Base-by-base conservation (phyloP, 345 rosid species). In the Sapria himalayana region DNA sequence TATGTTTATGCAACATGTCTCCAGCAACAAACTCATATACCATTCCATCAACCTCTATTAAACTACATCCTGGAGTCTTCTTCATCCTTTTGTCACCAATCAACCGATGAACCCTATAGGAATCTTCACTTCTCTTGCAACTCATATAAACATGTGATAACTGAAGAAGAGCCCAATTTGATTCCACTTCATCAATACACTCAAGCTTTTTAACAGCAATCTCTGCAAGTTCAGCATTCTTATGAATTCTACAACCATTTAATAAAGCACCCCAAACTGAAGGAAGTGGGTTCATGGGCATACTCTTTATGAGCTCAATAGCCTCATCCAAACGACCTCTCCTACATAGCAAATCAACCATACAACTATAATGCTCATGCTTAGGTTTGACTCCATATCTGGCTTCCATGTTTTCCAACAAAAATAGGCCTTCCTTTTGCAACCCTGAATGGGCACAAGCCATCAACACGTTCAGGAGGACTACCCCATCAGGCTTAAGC, bases 261-360 rank as follows among this genome's bases (percentile, higher is more conserved):
- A 71, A 35, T 27, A 71, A 41, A 38, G 78, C 76, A 38, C 75
- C 84, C 78, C 82, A 71, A 2, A 71, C 71, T 7, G 84, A 71
- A 7, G 73, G 67, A 23, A 69, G 69, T 0, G 79, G 75, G 41
- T 59, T 61, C 75, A 63, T 71, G 0, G 84, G 78, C 73, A 71
- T 74, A 42, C 46, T 48, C 45, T 37, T 56, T 17, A 68, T 69
- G 27, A 74, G 54, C 37, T 39, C 51, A 49, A 65, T 33, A 19
- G 76, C 78, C 12, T 66, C 73, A 40, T 71, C 50, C 42, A 64
- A 63, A 24, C 41, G 54, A 37, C 76, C 71, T 34, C 55, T 70
- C 57, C 78, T 68, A 25, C 84, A 68, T 40, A 68, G 56, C 67
- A 69, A 58, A 57, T 71, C 73, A 24, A 75, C 76, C 2, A 69